phyloP scores from a whole-genome alignment of 495 filamentous ascomycete genomes.

The Xylaria palmicola region DNA sequence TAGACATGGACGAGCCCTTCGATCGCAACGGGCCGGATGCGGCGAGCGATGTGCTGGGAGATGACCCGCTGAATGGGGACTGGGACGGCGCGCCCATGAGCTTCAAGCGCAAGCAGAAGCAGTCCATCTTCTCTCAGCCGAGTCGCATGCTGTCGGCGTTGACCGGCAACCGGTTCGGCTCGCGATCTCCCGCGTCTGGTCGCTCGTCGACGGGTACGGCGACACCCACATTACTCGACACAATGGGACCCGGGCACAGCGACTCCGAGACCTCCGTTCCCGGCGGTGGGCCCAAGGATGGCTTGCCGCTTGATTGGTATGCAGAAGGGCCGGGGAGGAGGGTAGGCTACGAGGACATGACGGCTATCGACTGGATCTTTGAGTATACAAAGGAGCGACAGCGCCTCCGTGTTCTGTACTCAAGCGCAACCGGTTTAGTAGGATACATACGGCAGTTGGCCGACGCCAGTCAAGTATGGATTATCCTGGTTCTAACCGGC shows the following conservation, averaged over 20 bases:
- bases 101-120: conserved; percentile 83
- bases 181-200: conserved; percentile 32
- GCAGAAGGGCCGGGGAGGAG: conserved; percentile 85
- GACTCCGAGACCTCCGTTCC: conserved; percentile 2
- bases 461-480: conserved; percentile 89
- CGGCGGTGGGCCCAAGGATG: conserved; percentile 55
- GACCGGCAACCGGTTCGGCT: conserved; percentile 43
- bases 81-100: conserved; percentile 57
- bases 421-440: conserved; percentile 66
- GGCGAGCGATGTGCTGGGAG: conserved; percentile 32
- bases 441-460: conserved; percentile 69
- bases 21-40: conserved; percentile 33
- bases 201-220: conserved; percentile 22
- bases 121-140: conserved; percentile 43
- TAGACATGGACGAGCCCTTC: conserved; percentile 47
- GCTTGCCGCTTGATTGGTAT: conserved; percentile 76
- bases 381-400: conserved; percentile 97
- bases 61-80: conserved; percentile 53
- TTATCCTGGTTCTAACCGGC: conserved; percentile 73
- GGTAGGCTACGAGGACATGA: conserved; percentile 94
- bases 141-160: conserved; percentile 57
- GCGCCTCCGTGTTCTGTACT: conserved; percentile 71
- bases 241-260: conserved; percentile 6
- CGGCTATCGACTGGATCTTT: conserved; percentile 99
- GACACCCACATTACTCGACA: conserved; percentile 23